Evolutionary conservation across 345 rosid species (phyloP).

Genomic region (Moricandia arvensis): DNA sequence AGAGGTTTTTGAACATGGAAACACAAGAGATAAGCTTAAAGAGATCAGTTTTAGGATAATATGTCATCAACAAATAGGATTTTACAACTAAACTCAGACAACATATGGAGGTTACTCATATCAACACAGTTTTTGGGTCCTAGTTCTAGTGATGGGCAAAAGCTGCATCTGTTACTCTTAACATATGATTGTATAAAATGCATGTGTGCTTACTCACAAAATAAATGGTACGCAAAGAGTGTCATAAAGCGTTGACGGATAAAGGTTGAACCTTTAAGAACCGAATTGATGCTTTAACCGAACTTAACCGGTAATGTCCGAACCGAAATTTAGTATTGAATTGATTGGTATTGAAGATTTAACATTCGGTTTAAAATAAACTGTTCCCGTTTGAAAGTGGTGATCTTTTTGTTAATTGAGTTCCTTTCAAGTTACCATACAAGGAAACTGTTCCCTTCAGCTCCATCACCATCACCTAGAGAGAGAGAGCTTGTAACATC

Average conservation of each 20-base stretch:
- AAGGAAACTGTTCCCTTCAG: background rate
- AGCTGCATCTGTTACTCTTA: background rate
- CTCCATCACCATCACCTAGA: background rate
- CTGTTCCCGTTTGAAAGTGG: background rate
- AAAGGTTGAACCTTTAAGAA: background rate
- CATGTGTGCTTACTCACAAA: background rate
- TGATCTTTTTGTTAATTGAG: background rate
- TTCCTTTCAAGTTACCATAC: background rate
- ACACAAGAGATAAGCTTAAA: constrained; percentile 1
- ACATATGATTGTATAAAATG: background rate
- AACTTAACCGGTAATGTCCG: background rate
- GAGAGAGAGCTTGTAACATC: too few relatives aligned
- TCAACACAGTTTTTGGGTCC: background rate
- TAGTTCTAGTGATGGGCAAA: background rate
- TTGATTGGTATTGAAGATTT: background rate
- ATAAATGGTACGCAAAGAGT: background rate
- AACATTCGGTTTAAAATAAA: background rate
- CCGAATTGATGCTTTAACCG: background rate
- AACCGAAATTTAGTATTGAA: background rate
- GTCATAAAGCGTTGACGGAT: background rate
- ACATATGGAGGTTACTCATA: constrained; percentile 9
- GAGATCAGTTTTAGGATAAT: constrained; percentile 18
- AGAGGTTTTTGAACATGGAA: constrained; percentile 15
- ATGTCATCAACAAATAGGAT: constrained; percentile 31
- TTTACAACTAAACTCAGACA: constrained; percentile 7